Percentiles rank a stretch among this genome's conserved stretches.
Conservation (phyloP, 2,329 filamentous ascomycete genomes). For the Botrytis deweyae region DNA sequence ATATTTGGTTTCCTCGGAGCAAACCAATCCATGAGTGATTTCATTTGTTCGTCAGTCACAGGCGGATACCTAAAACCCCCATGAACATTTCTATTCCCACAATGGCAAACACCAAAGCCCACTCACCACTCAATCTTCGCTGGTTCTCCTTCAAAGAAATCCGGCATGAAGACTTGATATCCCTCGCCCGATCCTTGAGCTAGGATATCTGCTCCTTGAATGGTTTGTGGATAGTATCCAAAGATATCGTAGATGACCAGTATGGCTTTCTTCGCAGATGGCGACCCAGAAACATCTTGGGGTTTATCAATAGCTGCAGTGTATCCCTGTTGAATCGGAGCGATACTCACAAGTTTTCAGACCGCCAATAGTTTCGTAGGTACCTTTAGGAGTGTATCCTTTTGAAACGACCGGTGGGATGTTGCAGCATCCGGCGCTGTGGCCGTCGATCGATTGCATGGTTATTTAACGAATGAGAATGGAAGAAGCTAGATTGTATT, state of each 20-base stretch:
- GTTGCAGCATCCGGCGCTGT: conserved; percentile 57
- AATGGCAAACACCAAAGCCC: background rate
- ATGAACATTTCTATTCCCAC: background rate
- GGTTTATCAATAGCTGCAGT: background rate
- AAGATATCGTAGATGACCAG: conserved; percentile 64
- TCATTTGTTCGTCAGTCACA: conserved; percentile 23
- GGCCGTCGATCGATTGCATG: conserved; percentile 41
- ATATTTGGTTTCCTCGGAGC: conserved; percentile 28
- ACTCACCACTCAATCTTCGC: conserved; percentile 50
- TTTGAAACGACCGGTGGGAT: conserved; percentile 55
- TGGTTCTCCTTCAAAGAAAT: conserved; percentile 73
- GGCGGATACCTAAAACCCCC: conserved; percentile 23
- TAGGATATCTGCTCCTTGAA: conserved; percentile 68
- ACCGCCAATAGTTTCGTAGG: conserved; percentile 54
- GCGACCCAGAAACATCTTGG: conserved; percentile 47
- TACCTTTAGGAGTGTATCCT: conserved; percentile 55
- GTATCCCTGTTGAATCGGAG: background rate
- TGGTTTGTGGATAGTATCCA: conserved; percentile 66
- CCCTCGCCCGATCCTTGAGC: conserved; percentile 46
- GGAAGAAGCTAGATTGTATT: background rate
- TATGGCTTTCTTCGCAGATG: conserved; percentile 54
- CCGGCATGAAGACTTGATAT: conserved; percentile 86
- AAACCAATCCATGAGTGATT: conserved; percentile 23
- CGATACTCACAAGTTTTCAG: conserved; percentile 50
- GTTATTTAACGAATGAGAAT: background rate